Percentiles rank a stretch among this genome's conserved stretches.
These are phyloP conservation scores for Phytophthora crassamura DNA, from an alignment of 352 stramenopile genomes.

Conservation along the genomic window DNA sequence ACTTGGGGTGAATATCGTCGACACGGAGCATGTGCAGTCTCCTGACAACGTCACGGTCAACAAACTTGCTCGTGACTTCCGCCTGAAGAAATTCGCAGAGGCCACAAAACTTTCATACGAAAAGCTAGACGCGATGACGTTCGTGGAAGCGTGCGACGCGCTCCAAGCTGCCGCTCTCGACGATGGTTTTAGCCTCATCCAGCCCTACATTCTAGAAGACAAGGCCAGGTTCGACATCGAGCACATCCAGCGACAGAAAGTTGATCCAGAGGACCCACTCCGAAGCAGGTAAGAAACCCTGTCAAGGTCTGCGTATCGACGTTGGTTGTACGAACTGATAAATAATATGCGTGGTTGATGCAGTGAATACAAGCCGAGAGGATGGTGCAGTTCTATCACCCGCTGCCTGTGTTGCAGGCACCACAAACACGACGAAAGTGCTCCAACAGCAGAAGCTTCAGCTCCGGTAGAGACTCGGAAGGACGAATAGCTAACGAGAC, in stretches of 20 bases:
- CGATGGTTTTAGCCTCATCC: slow-evolving; percentile 3
- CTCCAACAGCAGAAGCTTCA: background rate
- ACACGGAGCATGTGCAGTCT: background rate
- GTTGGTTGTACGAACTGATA: background rate
- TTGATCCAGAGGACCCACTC: slow-evolving; percentile 9
- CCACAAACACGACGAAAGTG: background rate
- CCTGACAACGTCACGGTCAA: slow-evolving; percentile 16
- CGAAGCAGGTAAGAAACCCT: slow-evolving; percentile 3
- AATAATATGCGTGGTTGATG: background rate
- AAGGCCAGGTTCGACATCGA: slow-evolving; percentile 9
- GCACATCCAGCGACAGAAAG: slow-evolving; percentile 14
- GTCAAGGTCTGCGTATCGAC: no score
- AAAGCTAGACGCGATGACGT: slow-evolving; percentile 10
- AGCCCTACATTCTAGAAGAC: slow-evolving; percentile 13
- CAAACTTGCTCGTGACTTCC: slow-evolving; percentile 15
- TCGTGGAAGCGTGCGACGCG: slow-evolving; percentile 10
- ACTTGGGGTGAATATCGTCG: slow-evolving; percentile 14
- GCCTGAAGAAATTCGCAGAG: slow-evolving; percentile 16
- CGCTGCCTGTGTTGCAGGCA: background rate
- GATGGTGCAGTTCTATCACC: background rate
- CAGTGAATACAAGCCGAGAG: background rate
- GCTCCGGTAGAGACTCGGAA: background rate
- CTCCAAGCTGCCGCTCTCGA: slow-evolving; percentile 6
- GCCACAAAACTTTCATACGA: slow-evolving; percentile 2
- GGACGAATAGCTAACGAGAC: background rate